phyloP scores from a whole-genome alignment of 176 grass and related monocot genomes.

The Oryza longistaminata region DNA sequence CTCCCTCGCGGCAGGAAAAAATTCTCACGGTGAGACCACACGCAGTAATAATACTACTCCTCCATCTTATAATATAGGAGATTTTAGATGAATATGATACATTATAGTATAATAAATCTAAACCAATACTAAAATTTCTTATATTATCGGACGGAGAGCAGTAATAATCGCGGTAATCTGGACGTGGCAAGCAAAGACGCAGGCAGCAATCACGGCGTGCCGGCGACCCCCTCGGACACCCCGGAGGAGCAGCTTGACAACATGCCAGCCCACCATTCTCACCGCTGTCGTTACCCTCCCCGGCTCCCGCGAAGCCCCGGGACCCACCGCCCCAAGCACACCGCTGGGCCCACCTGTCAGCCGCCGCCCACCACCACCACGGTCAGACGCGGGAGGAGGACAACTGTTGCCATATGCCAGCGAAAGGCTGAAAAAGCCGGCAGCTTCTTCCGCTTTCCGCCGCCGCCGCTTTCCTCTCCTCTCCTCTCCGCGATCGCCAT shows the following conservation, averaged over 20 bases:
- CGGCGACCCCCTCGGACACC: slow-evolving; percentile 22
- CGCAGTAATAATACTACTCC: too few species aligned
- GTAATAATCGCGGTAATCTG: background rate
- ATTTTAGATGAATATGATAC: too few species aligned
- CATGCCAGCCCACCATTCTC: slow-evolving; percentile 7
- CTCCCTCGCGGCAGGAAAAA: too few species aligned
- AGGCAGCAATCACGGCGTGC: background rate
- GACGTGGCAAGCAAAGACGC: background rate
- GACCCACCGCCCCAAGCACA: background rate
- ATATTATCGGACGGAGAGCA: too few species aligned
- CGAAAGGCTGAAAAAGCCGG: slow-evolving; percentile 19
- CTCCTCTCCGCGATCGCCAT: slow-evolving; percentile 34
- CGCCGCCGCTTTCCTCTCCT: background rate
- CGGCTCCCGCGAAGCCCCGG: background rate
- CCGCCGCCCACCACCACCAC: background rate
- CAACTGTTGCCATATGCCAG: background rate
- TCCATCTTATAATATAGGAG: too few species aligned
- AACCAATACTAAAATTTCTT: too few species aligned
- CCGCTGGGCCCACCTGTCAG: background rate
- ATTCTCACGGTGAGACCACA: too few species aligned
- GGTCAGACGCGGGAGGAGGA: background rate
- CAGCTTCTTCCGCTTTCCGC: slow-evolving; percentile 15
- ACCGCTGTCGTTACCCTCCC: slow-evolving; percentile 15
- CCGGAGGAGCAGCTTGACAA: background rate
- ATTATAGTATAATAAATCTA: too few species aligned